These are phyloP conservation scores for Stachybotrys echinatus DNA, from an alignment of 2,329 filamentous ascomycete species.

Conservation along the genomic window DNA sequence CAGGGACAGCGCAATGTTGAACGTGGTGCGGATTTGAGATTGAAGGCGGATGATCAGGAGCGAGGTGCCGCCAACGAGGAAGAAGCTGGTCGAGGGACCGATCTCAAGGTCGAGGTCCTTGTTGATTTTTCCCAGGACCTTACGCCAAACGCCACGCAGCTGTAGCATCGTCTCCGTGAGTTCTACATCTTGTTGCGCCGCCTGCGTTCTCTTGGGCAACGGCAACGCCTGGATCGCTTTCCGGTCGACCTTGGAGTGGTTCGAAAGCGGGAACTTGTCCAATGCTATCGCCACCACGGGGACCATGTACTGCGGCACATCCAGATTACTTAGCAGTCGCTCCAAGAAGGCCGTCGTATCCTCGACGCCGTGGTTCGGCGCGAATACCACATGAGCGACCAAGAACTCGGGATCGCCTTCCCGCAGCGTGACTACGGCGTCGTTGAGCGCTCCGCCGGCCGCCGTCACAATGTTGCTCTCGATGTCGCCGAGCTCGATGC, in stretches of 20 bases:
- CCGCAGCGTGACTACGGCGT: slow-evolving; percentile 13
- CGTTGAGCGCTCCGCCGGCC: slow-evolving; percentile 5
- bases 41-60: slow-evolving; percentile 32
- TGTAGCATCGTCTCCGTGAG: slow-evolving; percentile 12
- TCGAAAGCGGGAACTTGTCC: slow-evolving; percentile 20
- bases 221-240: slow-evolving; percentile 15
- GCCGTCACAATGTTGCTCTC: slow-evolving; percentile 13
- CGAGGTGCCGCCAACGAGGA: slow-evolving; percentile 34
- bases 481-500: slow-evolving; percentile 39
- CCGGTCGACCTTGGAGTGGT: slow-evolving; percentile 25
- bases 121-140: slow-evolving; percentile 1
- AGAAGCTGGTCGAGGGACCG: slow-evolving; percentile 28
- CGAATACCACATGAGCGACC: slow-evolving; percentile 18
- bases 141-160: slow-evolving; percentile 5
- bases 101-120: slow-evolving; percentile 6
- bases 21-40: slow-evolving; percentile 20
- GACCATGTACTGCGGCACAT: slow-evolving; percentile 28
- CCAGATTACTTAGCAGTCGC: slow-evolving; percentile 9
- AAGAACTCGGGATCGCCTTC: slow-evolving; percentile 8
- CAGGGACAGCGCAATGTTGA: slow-evolving; percentile 24
- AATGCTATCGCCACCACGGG: slow-evolving; percentile 21
- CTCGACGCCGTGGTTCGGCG: not conserved
- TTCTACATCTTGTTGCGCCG: not conserved
- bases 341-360: slow-evolving; percentile 7
- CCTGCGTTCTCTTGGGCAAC: slow-evolving; percentile 11